Evolutionary conservation across 192 early-diverging fungal genomes (phyloP), one percentile per base, ranked within the genome.

Genomic region (Backusella luteola): DNA sequence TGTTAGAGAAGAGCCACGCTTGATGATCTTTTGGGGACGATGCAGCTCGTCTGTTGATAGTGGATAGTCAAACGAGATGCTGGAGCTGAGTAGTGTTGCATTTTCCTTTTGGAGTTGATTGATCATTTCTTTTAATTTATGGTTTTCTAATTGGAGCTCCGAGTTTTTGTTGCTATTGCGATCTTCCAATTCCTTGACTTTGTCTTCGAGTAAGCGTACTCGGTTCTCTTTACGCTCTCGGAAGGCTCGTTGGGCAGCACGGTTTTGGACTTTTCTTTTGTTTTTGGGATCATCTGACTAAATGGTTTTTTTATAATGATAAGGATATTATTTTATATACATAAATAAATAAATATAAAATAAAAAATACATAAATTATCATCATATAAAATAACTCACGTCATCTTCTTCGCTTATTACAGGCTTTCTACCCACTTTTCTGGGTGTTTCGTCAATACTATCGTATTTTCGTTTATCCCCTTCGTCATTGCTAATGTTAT

Each of bases 201-300:
- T 76, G 14, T 35, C 85, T 81, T 93, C 88, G 9, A 93, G 87
- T 3, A 83, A 72, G 59, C 83, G 79, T 26, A 92, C 82, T 70
- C 91, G 87, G 75, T 84, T 81, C 67, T 89, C 85, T 70, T 88
- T 89, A 76, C 91, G 90, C 75, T 93, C 90, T 66, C 91, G 90
- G 75, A 92, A 93, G 6, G 90, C 90, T 6, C 91, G 86, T 79
- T 93, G 91, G 0, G 91, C 90, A 2, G 88, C 89, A 3, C 91
- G 86, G 80, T 93, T 93, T 79, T 93, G 91, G 9, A 36, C n/a
- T 41, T 69, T 69, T 6, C 68, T 35, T 69, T 69, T 69, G 11
- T 39, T 36, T 36, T 69, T 69, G 1, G 68, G 68, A 69, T 69
- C 68, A 69, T 59, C 56, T 59, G 56, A 59, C 56, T 59, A 53